Evolutionary conservation across 805 yeast species (phyloP), one percentile per base, ranked within the genome.

Genomic region (Wickerhamiella lipophila): DNA sequence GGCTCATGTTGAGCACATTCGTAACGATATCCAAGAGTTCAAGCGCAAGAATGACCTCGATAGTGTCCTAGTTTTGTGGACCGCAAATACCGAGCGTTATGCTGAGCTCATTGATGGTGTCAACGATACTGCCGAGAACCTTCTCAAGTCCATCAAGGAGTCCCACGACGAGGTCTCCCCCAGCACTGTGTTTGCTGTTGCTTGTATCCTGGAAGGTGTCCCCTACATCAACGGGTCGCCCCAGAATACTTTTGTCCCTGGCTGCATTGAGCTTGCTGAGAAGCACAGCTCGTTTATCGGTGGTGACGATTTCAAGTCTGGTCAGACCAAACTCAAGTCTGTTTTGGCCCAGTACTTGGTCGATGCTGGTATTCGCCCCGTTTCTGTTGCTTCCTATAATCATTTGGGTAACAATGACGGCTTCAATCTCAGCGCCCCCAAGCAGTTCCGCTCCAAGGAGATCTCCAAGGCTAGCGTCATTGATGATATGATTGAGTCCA

Each of bases 381-480:
- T 83, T 32, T 87, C 96, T 26, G 83, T 88, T 65, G 96, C 96
- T 19, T 87, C 96, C 15, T 88, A 88, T 70, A 88, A 88, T 69
- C 97, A 88, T 68, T 75, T 88, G 62, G 97, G 97, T 64, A 88
- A 88, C 73, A 88, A 88, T 62, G 97, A 88, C 65, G 97, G 97
- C 42, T 85, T 73, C 72, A 88, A 88, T 69, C 73, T 88, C 69
- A 76, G 86, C 49, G 84, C 96, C 8, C 94, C 94, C 58, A 76
- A 77, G 70, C 97, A 88, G 71, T 88, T 88, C 76, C 79, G 85
- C 64, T 87, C 96, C 42, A 88, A 88, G 73, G 97, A 88, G 70
- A 89, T 88, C 60, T 83, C 95, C 53, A 88, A 88, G 71, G 76
- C 83, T 49, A 82, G 94, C 6, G 97, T 88, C 49, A 87, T 88